A percentile compares a stretch with the other conserved stretches of the same genome.
Conservation (phyloP, 169 alveolate genomes). For the Plasmodium fragile region DNA sequence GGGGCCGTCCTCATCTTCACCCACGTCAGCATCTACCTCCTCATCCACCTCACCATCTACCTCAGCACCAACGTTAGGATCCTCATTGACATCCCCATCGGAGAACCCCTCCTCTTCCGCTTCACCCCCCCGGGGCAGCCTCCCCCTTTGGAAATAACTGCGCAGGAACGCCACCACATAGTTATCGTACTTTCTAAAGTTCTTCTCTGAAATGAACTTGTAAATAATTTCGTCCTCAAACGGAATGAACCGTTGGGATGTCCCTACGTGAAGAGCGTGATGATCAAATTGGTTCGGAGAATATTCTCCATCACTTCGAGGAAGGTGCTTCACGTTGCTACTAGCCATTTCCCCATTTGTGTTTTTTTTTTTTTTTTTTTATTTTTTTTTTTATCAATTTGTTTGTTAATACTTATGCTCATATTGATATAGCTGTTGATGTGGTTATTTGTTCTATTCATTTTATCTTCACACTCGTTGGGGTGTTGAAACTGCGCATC, state of each 20-base stretch:
- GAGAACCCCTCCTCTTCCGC: background rate
- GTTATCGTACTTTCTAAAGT: conserved; percentile 33
- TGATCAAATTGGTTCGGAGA: background rate
- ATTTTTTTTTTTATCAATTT: conserved; percentile 13
- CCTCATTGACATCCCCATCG: background rate
- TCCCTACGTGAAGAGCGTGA: background rate
- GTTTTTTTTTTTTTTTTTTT: conserved; percentile 29
- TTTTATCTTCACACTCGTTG: background rate
- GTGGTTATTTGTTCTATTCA: background rate
- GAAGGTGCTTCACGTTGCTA: background rate
- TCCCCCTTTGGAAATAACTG: conserved; percentile 23
- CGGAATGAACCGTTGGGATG: conserved; percentile 1
- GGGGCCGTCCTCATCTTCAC: background rate
- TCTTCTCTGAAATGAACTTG: conserved; percentile 55
- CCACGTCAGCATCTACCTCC: background rate
- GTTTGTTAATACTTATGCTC: background rate
- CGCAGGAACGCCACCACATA: conserved; percentile 32
- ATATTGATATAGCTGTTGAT: background rate
- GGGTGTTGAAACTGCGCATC: background rate
- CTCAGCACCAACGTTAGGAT: background rate
- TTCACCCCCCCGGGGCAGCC: background rate
- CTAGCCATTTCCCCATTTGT: background rate
- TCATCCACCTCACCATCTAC: background rate
- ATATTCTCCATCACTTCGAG: background rate
- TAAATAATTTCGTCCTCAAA: conserved; percentile 60